Conservation (phyloP, 2,329 filamentous ascomycete genomes). For the Metarhizium guizhouense region DNA sequence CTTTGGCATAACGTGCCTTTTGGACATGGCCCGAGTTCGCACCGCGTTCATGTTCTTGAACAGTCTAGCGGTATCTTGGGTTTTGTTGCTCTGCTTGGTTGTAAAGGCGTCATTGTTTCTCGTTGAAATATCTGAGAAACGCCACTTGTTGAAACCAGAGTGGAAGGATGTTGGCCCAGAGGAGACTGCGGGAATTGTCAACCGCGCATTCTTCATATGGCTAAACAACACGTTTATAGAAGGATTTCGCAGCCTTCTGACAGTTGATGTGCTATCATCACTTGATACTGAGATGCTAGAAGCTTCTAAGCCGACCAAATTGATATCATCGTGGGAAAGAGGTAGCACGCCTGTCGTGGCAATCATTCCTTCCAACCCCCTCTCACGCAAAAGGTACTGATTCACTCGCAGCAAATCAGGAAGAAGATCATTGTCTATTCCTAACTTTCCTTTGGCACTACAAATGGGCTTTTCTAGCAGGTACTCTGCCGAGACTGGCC, state of each 20-base stretch:
- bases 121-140: conserved; percentile 22
- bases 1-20: conserved; percentile 12
- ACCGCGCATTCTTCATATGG: conserved; percentile 18
- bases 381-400: not conserved
- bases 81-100: conserved; percentile 11
- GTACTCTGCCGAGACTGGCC: conserved; percentile 24
- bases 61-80: conserved; percentile 20
- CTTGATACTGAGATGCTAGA: conserved; percentile 20
- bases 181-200: conserved; percentile 17
- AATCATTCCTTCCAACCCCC: not conserved
- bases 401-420: conserved; percentile 8
- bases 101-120: conserved; percentile 25
- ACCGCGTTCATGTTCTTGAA: conserved; percentile 9
- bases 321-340: not conserved
- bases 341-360: not conserved
- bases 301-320: not conserved
- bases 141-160: not conserved
- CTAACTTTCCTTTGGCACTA: conserved; percentile 15
- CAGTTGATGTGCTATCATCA: conserved; percentile 9
- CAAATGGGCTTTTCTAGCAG: conserved; percentile 17
- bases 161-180: not conserved
- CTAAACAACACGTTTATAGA: conserved; percentile 17
- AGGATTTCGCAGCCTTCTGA: conserved; percentile 23
- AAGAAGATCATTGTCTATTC: conserved; percentile 14
- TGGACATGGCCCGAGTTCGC: conserved; percentile 31